phyloP scores from a whole-genome alignment of 2,329 filamentous ascomycete genomes.

The Colletotrichum karsti region DNA sequence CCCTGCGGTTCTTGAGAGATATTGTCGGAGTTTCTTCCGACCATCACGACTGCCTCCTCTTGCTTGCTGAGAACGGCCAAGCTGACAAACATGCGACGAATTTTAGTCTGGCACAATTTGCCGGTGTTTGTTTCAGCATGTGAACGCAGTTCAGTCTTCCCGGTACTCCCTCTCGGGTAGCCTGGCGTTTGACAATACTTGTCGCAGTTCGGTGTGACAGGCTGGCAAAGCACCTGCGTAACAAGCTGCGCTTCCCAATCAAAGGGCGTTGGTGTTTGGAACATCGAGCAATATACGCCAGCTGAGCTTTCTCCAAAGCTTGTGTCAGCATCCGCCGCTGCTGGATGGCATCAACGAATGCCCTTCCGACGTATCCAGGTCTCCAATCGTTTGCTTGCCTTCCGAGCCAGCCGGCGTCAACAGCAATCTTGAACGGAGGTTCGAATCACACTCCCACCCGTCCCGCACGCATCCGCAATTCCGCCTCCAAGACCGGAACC shows the following conservation, averaged over 20 bases:
- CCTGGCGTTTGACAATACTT: not conserved
- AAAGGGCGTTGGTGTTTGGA: not conserved
- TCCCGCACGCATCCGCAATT: conserved; percentile 7
- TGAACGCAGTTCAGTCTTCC: not conserved
- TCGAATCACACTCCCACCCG: not conserved
- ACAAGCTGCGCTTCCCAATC: not conserved
- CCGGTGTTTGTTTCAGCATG: not conserved
- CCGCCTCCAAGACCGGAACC: conserved; percentile 9
- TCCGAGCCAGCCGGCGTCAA: not conserved
- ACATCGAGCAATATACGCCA: not conserved
- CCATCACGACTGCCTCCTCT: not conserved
- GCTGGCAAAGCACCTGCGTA: not conserved
- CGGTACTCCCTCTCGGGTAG: not conserved
- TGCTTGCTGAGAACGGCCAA: not conserved
- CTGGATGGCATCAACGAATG: not conserved
- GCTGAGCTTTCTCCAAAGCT: not conserved
- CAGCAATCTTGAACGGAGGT: not conserved
- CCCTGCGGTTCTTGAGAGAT: not conserved
- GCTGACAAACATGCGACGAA: not conserved
- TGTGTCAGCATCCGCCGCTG: not conserved
- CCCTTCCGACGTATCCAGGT: not conserved
- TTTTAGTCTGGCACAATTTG: not conserved
- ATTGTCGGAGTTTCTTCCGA: not conserved
- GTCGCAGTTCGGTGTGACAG: not conserved
- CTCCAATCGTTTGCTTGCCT: not conserved